phyloP scores from a whole-genome alignment of 257 asterid genomes.

The Penstemon newberryi region DNA sequence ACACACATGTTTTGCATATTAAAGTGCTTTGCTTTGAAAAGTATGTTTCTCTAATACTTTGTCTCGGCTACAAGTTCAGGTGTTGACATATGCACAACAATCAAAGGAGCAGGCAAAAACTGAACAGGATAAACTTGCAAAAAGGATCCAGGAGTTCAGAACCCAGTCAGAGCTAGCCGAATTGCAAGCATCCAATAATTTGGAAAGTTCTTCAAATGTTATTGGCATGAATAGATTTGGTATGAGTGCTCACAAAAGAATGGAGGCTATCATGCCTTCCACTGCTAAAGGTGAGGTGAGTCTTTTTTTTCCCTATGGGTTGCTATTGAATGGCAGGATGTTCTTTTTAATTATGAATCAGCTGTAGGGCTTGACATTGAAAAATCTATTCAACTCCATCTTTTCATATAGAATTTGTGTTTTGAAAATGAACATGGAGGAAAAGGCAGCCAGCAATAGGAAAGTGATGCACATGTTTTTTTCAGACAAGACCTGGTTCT shows the following conservation, averaged over 20 bases:
- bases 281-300: conserved; percentile 91
- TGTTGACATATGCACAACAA: conserved; percentile 93
- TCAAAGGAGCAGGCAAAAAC: conserved; percentile 86
- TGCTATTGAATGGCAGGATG: conserved; percentile 19
- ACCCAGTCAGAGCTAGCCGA: conserved; percentile 81
- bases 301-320: conserved; percentile 16
- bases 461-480: conserved; percentile 3
- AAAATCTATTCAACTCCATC: conserved; percentile 3
- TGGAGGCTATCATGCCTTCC: conserved; percentile 69
- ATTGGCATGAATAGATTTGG: conserved; percentile 60
- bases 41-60: conserved; percentile 9
- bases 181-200: conserved; percentile 61
- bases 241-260: conserved; percentile 64
- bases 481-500: not conserved
- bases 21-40: not conserved
- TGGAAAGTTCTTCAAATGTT: conserved; percentile 61
- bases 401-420: not conserved
- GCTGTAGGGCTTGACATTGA: not conserved
- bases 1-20: not conserved
- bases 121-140: conserved; percentile 94
- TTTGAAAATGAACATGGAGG: not conserved
- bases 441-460: not conserved
- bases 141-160: conserved; percentile 95
- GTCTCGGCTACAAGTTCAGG: conserved; percentile 48
- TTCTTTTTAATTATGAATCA: conserved; percentile 20